phyloP scores from a whole-genome alignment of 176 grass and related monocot genomes.

The Tuctoria greenei region DNA sequence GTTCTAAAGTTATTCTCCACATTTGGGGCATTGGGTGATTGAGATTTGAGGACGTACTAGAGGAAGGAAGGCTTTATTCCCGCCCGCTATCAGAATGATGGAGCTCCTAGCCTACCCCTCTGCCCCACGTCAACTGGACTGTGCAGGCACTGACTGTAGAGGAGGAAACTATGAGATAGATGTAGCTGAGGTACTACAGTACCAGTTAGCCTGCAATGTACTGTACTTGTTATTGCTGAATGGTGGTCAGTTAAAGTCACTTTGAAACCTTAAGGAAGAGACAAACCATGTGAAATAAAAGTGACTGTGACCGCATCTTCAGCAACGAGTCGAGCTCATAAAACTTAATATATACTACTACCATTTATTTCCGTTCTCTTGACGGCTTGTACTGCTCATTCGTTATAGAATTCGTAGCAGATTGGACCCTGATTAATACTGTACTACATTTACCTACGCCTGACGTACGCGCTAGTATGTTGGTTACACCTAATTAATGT shows the following conservation, averaged over 20 bases:
- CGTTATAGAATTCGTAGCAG: neutral
- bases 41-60: neutral
- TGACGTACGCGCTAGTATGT: neutral
- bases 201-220: neutral
- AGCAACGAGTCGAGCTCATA: neutral
- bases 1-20: slow-evolving; percentile 26
- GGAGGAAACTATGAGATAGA: slow-evolving; percentile 20
- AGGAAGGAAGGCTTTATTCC: slow-evolving; percentile 34
- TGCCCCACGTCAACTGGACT: neutral
- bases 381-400: neutral
- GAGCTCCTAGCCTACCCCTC: neutral
- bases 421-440: neutral
- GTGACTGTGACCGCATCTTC: slow-evolving; percentile 1
- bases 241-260: neutral
- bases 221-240: neutral
- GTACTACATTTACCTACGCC: neutral
- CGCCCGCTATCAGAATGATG: neutral
- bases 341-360: neutral
- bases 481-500: neutral
- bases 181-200: neutral
- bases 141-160: neutral
- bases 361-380: neutral
- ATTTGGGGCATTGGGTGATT: slow-evolving; percentile 3
- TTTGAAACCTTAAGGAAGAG: neutral
- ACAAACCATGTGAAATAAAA: neutral